phyloP scores from a whole-genome alignment of 306 rosid species.

The Vigna angularis region DNA sequence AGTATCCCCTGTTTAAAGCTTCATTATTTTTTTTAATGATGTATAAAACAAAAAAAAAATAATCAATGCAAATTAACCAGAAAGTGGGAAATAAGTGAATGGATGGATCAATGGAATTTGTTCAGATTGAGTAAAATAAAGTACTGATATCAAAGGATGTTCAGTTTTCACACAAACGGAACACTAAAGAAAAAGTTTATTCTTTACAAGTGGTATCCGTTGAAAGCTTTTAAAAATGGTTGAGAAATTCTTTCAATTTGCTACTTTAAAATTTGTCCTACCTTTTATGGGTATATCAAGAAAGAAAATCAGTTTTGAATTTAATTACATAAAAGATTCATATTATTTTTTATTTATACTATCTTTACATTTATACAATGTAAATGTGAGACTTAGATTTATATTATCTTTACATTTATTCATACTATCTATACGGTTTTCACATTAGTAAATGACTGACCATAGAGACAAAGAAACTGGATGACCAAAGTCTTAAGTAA shows the following conservation, averaged over 20 bases:
- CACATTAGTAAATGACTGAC: no score
- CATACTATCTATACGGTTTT: no score
- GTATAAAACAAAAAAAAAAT: no score
- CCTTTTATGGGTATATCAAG: no score
- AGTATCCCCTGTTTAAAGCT: neutral
- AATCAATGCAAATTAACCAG: neutral
- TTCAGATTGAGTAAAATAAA: neutral
- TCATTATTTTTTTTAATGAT: neutral
- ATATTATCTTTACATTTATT: no score
- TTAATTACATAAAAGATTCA: no score
- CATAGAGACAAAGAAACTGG: no score
- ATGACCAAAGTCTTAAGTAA: no score
- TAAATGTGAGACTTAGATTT: no score
- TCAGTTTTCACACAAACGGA: neutral
- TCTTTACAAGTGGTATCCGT: conserved; percentile 1
- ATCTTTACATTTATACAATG: no score
- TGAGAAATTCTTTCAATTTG: neutral
- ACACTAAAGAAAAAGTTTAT: neutral
- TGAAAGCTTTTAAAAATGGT: neutral
- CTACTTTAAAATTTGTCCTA: neutral
- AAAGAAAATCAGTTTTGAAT: no score
- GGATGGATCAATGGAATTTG: neutral
- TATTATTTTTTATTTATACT: no score
- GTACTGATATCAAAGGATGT: neutral
- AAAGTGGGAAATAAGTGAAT: neutral